Percentiles rank a stretch among this genome's conserved stretches.
Evolutionary conservation across 495 filamentous ascomycete species (phyloP).

Genomic region (Podospora anserina): DNA sequence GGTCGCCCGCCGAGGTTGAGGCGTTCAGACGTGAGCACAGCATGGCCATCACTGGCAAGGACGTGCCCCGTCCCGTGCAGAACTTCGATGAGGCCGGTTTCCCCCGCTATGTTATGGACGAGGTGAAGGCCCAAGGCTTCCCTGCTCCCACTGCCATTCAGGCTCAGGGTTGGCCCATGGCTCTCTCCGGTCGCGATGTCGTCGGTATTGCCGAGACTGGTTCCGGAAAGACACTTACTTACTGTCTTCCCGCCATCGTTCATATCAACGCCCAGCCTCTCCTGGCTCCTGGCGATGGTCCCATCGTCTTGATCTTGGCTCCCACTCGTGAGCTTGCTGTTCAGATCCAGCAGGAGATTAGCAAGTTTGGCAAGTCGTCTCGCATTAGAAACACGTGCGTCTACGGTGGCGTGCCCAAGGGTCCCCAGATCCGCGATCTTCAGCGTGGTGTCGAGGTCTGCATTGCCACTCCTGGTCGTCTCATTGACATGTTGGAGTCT

Average conservation of each 20-base stretch:
- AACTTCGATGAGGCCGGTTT: constrained; percentile 98
- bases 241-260: constrained; percentile 97
- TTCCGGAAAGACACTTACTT: constrained; percentile 97
- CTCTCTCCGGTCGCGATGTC: constrained; percentile 94
- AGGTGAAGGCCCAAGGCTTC: constrained; percentile 98
- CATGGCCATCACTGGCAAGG: constrained; percentile 71
- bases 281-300: constrained; percentile 92
- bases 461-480: constrained; percentile 94
- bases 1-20: constrained; percentile 75
- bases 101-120: constrained; percentile 92
- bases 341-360: constrained; percentile 92
- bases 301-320: constrained; percentile 91
- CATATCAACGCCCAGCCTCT: constrained; percentile 99
- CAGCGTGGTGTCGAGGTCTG: constrained; percentile 81
- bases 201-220: constrained; percentile 99
- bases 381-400: constrained; percentile 98
- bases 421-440: constrained; percentile 91
- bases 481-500: constrained; percentile 98
- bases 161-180: constrained; percentile 99
- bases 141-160: constrained; percentile 89
- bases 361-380: constrained; percentile 96
- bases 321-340: constrained; percentile 97
- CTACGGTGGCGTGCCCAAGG: constrained; percentile 97
- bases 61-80: constrained; percentile 88
- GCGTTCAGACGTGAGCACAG: constrained; percentile 78